Evolutionary conservation across 306 rosid genomes (phyloP).

Genomic region (Lathyrus tuberosus): DNA sequence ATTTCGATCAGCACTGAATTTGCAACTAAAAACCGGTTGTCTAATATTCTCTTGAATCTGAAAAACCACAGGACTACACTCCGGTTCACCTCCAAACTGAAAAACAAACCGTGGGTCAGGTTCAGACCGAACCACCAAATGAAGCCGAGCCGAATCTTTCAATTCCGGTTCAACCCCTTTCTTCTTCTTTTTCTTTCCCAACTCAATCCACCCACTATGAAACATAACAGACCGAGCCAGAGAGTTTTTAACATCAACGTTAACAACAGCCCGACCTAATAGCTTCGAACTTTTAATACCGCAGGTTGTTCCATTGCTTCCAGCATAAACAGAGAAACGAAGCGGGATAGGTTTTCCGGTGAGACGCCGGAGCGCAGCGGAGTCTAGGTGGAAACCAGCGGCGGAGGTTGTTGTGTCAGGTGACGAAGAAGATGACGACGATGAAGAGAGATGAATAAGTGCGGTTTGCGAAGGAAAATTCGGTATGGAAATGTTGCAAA

Average conservation of each 20-base stretch:
- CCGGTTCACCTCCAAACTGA: slow-evolving; percentile 94
- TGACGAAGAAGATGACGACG: slow-evolving; percentile 34
- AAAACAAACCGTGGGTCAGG: slow-evolving; percentile 89
- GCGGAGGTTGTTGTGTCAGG: slow-evolving; percentile 57
- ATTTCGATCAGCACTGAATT: slow-evolving; percentile 89
- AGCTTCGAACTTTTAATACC: slow-evolving; percentile 63
- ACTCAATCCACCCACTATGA: slow-evolving; percentile 74
- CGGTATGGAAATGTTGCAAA: slow-evolving; percentile 62
- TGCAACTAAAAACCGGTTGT: slow-evolving; percentile 94
- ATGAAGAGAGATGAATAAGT: slow-evolving; percentile 58
- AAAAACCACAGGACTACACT: slow-evolving; percentile 87
- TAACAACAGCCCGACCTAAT: slow-evolving; percentile 62
- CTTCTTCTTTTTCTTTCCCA: slow-evolving; percentile 46
- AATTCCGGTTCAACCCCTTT: slow-evolving; percentile 35
- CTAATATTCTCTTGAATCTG: slow-evolving; percentile 82
- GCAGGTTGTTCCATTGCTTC: slow-evolving; percentile 69
- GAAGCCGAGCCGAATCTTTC: slow-evolving; percentile 57
- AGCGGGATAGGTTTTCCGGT: slow-evolving; percentile 50
- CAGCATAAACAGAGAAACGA: slow-evolving; percentile 65
- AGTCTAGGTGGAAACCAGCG: slow-evolving; percentile 65
- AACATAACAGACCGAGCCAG: slow-evolving; percentile 42
- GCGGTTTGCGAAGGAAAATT: slow-evolving; percentile 67
- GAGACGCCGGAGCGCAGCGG: slow-evolving; percentile 55
- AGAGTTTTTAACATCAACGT: slow-evolving; percentile 43
- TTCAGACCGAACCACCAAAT: slow-evolving; percentile 70